phyloP scores from a whole-genome alignment of 768 basidiomycete species.

The Boletus rex-veris region DNA sequence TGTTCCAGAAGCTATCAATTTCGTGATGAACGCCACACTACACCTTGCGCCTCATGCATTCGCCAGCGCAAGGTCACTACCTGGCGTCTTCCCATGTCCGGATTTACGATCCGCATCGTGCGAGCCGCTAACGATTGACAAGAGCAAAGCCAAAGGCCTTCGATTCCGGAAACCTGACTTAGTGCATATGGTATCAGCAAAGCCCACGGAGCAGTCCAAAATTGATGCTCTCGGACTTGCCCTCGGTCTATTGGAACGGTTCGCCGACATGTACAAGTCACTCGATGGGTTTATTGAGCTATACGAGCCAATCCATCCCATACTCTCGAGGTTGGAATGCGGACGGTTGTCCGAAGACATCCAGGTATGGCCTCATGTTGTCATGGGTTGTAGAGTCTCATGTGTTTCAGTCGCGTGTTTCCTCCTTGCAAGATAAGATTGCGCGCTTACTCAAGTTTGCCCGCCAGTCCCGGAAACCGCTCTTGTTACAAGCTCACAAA shows the following conservation, averaged over 20 bases:
- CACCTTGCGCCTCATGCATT: conserved; percentile 69
- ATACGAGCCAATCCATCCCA: conserved; percentile 59
- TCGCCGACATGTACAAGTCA: conserved; percentile 72
- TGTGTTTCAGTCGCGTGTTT: conserved; percentile 44
- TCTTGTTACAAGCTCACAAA: conserved; percentile 88
- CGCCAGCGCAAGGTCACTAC: conserved; percentile 44
- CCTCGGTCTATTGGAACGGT: conserved; percentile 61
- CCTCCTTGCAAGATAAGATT: conserved; percentile 47
- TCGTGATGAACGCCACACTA: conserved; percentile 65
- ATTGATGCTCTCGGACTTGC: conserved; percentile 63
- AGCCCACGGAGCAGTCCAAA: conserved; percentile 58
- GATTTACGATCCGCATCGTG: conserved; percentile 59
- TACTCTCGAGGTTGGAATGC: conserved; percentile 54
- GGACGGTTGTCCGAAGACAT: conserved; percentile 47
- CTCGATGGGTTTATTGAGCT: conserved; percentile 84
- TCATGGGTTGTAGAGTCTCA: conserved; percentile 7
- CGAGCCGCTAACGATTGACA: conserved; percentile 35
- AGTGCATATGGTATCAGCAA: conserved; percentile 36
- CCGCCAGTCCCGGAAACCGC: conserved; percentile 66
- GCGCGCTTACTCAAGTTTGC: conserved; percentile 70
- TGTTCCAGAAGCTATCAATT: conserved; percentile 87
- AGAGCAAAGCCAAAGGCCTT: conserved; percentile 40
- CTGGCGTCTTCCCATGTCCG: conserved; percentile 68
- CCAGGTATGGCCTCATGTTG: conserved; percentile 42
- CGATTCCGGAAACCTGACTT: conserved; percentile 47